Percentiles rank a stretch among this genome's conserved stretches.
phyloP scores from a whole-genome alignment of 257 asterid genomes.

The Solanum appendiculatum region DNA sequence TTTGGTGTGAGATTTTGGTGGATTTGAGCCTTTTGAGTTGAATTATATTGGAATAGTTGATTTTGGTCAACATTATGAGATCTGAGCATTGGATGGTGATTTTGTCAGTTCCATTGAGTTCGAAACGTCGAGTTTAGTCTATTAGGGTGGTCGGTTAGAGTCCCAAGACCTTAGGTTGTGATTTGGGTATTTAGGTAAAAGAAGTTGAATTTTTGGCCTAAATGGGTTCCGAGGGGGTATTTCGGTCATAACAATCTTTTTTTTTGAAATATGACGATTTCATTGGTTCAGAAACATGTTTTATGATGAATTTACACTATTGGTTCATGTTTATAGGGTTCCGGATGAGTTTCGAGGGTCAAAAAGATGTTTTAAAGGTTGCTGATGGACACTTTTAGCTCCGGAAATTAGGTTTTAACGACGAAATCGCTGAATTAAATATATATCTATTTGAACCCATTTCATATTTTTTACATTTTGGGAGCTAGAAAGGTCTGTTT shows the following conservation, averaged over 20 bases:
- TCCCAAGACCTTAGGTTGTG: neutral
- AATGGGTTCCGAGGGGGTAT: neutral
- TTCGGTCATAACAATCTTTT: neutral
- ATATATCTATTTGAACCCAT: neutral
- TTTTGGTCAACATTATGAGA: neutral
- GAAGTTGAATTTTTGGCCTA: neutral
- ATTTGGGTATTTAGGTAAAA: neutral
- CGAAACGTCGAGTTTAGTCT: no score
- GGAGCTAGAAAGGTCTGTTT: neutral
- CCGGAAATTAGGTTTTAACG: neutral
- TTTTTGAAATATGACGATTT: neutral
- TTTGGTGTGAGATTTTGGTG: neutral
- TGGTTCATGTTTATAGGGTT: no score
- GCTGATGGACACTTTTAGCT: neutral
- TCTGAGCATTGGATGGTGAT: neutral
- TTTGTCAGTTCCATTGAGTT: neutral
- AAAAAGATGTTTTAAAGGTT: no score
- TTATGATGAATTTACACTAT: no score
- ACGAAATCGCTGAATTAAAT: neutral
- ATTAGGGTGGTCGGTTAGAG: neutral
- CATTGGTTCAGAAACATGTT: neutral
- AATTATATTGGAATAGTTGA: no score
- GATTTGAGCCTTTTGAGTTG: neutral
- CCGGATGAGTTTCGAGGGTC: no score
- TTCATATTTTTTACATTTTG: neutral